Percentiles rank a stretch among this genome's conserved stretches.
These are phyloP conservation scores for Scalesia atractyloides DNA, from an alignment of 129 eudicot genomes.

Conservation along the genomic window DNA sequence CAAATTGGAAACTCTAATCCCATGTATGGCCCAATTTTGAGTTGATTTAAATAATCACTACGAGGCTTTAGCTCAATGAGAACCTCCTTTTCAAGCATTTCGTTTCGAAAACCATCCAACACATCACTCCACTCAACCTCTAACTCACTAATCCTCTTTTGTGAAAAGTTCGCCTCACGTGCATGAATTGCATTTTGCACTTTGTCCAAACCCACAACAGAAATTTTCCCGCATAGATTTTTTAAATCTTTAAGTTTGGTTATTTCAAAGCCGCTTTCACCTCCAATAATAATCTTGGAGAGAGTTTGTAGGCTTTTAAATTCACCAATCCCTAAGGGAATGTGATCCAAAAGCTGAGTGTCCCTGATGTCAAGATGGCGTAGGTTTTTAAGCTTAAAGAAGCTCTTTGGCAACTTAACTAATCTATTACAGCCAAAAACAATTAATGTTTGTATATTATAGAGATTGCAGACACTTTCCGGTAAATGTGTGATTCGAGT, in stretches of 20 bases:
- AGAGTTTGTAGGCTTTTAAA: no score
- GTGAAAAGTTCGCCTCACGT: not conserved
- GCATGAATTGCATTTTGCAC: not conserved
- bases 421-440: no score
- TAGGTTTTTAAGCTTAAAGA: no score
- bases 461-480: no score
- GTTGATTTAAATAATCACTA: not conserved
- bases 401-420: no score
- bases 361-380: no score
- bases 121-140: slow-evolving; percentile 4
- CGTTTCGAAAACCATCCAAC: not conserved
- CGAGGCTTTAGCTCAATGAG: not conserved
- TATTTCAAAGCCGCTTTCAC: not conserved
- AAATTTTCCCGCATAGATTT: not conserved
- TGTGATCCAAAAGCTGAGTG: no score
- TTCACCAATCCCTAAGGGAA: no score
- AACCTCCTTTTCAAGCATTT: not conserved
- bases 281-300: not conserved
- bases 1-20: slow-evolving; percentile 1
- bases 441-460: no score
- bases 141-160: slow-evolving; percentile 1
- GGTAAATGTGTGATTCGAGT: no score
- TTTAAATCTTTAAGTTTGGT: not conserved
- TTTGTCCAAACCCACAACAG: not conserved
- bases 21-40: not conserved